These are phyloP conservation scores for Candida ulmi DNA, from an alignment of 805 yeast genomes.

Conservation along the genomic window DNA sequence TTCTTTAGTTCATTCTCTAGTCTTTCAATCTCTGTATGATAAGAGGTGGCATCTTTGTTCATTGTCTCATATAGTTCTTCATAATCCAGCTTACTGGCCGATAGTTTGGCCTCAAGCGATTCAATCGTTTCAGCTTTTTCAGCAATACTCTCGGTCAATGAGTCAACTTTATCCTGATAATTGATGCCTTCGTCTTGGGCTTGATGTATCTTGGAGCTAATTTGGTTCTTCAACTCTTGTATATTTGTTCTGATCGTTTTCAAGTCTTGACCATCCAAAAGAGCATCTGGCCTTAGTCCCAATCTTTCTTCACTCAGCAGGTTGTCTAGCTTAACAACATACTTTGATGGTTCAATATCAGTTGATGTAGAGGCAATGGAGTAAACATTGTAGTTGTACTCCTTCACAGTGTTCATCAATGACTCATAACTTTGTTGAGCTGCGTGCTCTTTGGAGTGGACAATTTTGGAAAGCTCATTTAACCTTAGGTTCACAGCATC, in stretches of 20 bases:
- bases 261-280: constrained; percentile 34
- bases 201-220: constrained; percentile 39
- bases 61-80: constrained; percentile 52
- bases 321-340: constrained; percentile 36
- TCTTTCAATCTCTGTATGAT: constrained; percentile 61
- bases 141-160: constrained; percentile 45
- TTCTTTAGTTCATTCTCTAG: constrained; percentile 52
- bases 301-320: constrained; percentile 35
- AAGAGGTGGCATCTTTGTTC: constrained; percentile 45
- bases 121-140: constrained; percentile 56
- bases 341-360: constrained; percentile 24
- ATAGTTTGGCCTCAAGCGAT: constrained; percentile 48
- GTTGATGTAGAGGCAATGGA: constrained; percentile 35
- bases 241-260: constrained; percentile 32
- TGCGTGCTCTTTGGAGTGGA: constrained; percentile 44
- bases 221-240: constrained; percentile 38
- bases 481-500: constrained; percentile 40
- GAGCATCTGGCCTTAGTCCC: constrained; percentile 39
- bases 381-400: constrained; percentile 51
- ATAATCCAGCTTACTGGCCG: constrained; percentile 44
- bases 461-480: constrained; percentile 39
- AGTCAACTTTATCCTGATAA: constrained; percentile 54
- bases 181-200: constrained; percentile 53
- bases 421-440: constrained; percentile 45
- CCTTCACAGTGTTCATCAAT: constrained; percentile 45